Evolutionary conservation across 176 grass and related monocot species (phyloP), one percentile per base, ranked within the genome.

Genomic region (Carex littledalei): DNA sequence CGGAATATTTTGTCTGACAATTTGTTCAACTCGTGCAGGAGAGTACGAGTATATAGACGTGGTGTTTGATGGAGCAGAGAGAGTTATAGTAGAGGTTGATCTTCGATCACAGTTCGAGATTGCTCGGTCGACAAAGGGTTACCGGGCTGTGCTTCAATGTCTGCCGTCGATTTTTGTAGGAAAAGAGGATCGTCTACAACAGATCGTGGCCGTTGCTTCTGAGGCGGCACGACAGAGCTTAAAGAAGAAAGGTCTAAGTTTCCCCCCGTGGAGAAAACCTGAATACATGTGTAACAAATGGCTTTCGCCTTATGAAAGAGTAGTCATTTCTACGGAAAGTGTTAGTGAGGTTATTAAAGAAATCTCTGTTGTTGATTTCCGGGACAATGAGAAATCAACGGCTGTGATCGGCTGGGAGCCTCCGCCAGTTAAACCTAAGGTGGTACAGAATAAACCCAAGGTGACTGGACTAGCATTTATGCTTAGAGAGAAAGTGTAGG

Each of bases 211-310:
- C 52, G 80, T 88, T 3, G 88, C 87, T 43, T 90, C 88, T 0
- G 93, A 95, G 81, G 91, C 91, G 0, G 91, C 91, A 1, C 86
- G 84, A 74, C 86, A 83, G 76, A 95, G 93, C 85, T 87, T 99
- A 0, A 93, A 84, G 85, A 95, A 99, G 86, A 92, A 92, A 82
- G 93, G 91, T 18, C 87, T 99, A 8, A 88, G 93, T 79, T 81
- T 99, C 0, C 84, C 93, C 5, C 96, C 96, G 2, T 99, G 96
- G 96, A 84, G 96, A 63, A 95, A 95, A 80, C 86, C 81, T 0
- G 93, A 95, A 87, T 99, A 99, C 88, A 99, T 99, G 91, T 87
- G 91, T 54, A 89, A 93, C 84, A 99, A 94, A 86, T 99, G 96
- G 96, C 91, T 99, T 6, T 91, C 96, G 17, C 32, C 82, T 9